A percentile compares a stretch with the other conserved stretches of the same genome.
Evolutionary conservation across 495 filamentous ascomycete genomes (phyloP).

Genomic region (Penicillium goetzii): DNA sequence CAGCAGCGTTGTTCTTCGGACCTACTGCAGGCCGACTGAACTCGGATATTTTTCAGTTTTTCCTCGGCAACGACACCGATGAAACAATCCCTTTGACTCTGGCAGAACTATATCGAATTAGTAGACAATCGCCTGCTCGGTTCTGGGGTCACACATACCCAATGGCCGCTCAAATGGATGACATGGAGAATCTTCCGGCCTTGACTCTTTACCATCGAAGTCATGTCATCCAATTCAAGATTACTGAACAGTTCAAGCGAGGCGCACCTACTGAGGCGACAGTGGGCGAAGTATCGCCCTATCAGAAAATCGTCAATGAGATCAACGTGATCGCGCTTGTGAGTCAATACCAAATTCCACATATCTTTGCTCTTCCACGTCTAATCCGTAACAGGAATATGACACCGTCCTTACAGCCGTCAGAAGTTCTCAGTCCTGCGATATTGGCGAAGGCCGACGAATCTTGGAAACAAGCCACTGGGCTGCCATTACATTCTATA

Average conservation of each 20-base stretch:
- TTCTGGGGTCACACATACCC: slow-evolving; percentile 42
- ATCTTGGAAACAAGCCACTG: slow-evolving; percentile 40
- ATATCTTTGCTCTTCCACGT: not conserved
- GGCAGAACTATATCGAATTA: slow-evolving; percentile 35
- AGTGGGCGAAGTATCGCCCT: slow-evolving; percentile 12
- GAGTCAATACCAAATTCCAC: not conserved
- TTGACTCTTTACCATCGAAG: slow-evolving; percentile 36
- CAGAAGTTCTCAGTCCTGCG: slow-evolving; percentile 27
- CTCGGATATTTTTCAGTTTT: slow-evolving; percentile 34
- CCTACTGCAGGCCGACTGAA: slow-evolving; percentile 28
- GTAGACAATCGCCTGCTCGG: slow-evolving; percentile 37
- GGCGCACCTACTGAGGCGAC: slow-evolving; percentile 1
- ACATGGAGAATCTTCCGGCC: slow-evolving; percentile 38
- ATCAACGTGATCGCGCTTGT: slow-evolving; percentile 32
- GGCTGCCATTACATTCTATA: slow-evolving; percentile 39
- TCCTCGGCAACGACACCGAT: slow-evolving; percentile 26
- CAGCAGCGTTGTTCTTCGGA: slow-evolving; percentile 31
- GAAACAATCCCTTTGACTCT: slow-evolving; percentile 18
- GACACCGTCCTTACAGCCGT: slow-evolving; percentile 32
- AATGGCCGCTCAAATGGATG: slow-evolving; percentile 37
- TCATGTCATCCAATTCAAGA: slow-evolving; percentile 37
- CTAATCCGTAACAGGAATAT: slow-evolving; percentile 29
- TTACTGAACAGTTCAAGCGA: slow-evolving; percentile 33
- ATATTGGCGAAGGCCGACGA: slow-evolving; percentile 26
- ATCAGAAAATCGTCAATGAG: slow-evolving; percentile 26